Evolutionary conservation across 2,329 filamentous ascomycete species (phyloP), one percentile per base, ranked within the genome.

Genomic region (Raffaelea arxii): DNA sequence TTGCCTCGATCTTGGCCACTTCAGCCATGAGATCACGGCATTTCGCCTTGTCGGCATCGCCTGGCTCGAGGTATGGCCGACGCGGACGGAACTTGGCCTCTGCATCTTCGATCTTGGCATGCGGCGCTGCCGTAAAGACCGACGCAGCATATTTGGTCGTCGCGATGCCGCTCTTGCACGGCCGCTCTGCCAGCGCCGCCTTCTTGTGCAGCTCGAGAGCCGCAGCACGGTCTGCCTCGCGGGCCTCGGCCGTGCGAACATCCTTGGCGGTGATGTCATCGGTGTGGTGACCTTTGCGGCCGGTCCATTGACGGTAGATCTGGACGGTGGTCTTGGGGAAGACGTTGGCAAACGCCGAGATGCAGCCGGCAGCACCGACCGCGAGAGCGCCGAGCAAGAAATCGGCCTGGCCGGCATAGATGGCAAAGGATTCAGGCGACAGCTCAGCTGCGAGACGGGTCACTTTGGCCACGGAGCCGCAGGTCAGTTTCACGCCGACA

Each of bases 381-480:
- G 70, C 69, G 27, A 84, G 59, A 0, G 75, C 77, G 41, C 53
- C 77, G 42, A 84, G 65, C 22, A 88, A 62, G 59, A 85, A 88
- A 56, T 89, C 84, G 2, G 77, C 78, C 64, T 88, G 83, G 1
- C 85, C 85, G 1, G 82, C 83, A 55, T 78, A 87, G 1, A 79
- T 75, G 2, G 81, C 75, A 57, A 89, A 89, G 11, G 70, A 61
- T 2, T 74, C 68, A 0, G 72, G 61, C 0, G 70, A 61, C 49
- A 84, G 64, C 50, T 67, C 59, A 16, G 67, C 68, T 6, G 63
- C 59, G 4, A 88, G 70, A 9, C 83, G 70, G 4, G 78, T 77
- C 42, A 87, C 73, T 63, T 87, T 87, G 49, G 80, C 83, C 25
- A 85, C 84, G 54, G 78, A 80, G n/a, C 82, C 80, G 61, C 80